Evolutionary conservation across 164 flowering plant species (phyloP).

Genomic region (Brasenia schreberi): DNA sequence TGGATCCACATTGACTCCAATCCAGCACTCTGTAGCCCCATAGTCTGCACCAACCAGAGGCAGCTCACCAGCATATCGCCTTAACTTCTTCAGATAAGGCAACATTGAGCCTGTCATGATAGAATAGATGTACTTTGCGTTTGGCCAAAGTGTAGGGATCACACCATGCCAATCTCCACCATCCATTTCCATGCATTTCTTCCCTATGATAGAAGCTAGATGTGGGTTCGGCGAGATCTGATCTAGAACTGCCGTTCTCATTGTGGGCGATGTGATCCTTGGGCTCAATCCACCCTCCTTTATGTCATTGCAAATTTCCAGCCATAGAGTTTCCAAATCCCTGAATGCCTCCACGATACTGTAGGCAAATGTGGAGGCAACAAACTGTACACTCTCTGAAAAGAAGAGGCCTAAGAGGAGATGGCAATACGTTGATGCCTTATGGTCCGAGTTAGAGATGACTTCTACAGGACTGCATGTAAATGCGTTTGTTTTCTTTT

Average conservation of each 20-base stretch:
- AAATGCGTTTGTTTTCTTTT: constrained; percentile 47
- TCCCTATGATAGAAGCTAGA: constrained; percentile 32
- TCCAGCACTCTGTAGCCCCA: constrained; percentile 92
- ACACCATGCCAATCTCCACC: constrained; percentile 36
- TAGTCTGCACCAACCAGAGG: constrained; percentile 82
- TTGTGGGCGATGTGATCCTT: constrained; percentile 28
- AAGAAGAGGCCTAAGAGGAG: constrained; percentile 64
- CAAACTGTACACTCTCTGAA: constrained; percentile 45
- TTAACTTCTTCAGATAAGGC: constrained; percentile 53
- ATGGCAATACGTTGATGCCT: constrained; percentile 73
- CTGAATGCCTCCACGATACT: constrained; percentile 61
- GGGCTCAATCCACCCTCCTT: constrained; percentile 42
- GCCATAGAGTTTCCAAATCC: constrained; percentile 58
- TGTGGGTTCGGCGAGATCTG: constrained; percentile 32
- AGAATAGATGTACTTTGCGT: constrained; percentile 64
- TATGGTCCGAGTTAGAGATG: constrained; percentile 56
- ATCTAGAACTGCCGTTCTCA: constrained; percentile 36
- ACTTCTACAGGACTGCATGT: constrained; percentile 85
- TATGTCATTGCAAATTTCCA: constrained; percentile 47
- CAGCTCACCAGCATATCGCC: constrained; percentile 61
- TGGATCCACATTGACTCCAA: constrained; percentile 77
- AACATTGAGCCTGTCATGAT: constrained; percentile 92
- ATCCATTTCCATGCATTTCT: constrained; percentile 25
- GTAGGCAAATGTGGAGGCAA: constrained; percentile 72
- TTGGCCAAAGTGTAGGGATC: constrained; percentile 63